phyloP scores from a whole-genome alignment of 106 monocot genomes.

The Apostasia shenzhenica region DNA sequence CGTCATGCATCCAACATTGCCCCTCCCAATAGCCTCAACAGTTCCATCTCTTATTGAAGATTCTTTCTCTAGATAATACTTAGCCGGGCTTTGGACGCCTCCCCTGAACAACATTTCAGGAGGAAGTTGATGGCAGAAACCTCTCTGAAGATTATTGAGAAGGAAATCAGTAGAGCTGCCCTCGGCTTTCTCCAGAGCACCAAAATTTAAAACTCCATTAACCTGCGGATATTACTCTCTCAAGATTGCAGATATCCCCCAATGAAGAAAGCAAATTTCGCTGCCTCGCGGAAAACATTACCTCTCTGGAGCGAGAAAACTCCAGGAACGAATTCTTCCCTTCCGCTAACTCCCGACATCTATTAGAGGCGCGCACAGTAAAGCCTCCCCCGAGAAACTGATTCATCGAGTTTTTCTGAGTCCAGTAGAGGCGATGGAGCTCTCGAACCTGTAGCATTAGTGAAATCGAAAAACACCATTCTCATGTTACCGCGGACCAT shows the following conservation, averaged over 20 bases:
- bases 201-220: not conserved
- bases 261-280: not conserved
- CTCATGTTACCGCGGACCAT: not conserved
- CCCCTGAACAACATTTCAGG: constrained; percentile 2
- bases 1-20: not conserved
- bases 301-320: constrained; percentile 2
- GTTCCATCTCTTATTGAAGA: not conserved
- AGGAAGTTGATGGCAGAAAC: constrained; percentile 14
- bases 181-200: constrained; percentile 2
- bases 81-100: not conserved
- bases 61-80: not conserved
- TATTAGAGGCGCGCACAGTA: not conserved
- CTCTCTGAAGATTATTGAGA: not conserved
- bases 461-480: not conserved
- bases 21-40: not conserved
- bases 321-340: not conserved
- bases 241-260: not conserved
- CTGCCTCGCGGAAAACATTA: not conserved
- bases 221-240: not conserved
- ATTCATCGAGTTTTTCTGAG: constrained; percentile 58
- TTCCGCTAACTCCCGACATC: not conserved
- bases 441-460: constrained; percentile 42
- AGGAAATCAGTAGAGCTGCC: not conserved
- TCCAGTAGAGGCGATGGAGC: constrained; percentile 76
- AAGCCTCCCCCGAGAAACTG: constrained; percentile 7